phyloP scores from a whole-genome alignment of 164 flowering plant genomes.

The Piper betle region DNA sequence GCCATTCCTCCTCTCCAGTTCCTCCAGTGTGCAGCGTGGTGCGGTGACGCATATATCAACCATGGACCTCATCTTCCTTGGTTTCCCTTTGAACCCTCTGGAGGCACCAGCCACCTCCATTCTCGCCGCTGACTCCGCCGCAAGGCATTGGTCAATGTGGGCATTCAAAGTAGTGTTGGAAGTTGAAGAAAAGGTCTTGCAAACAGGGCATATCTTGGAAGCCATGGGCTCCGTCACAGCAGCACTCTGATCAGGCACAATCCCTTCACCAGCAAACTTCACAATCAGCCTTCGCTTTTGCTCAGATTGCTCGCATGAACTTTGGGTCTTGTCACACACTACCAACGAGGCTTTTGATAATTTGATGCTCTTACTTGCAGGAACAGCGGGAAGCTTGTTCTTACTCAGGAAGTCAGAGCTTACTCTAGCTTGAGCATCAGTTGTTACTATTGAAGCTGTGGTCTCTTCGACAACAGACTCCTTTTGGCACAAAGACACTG shows the following conservation, averaged over 20 bases:
- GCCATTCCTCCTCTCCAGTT: slow-evolving; percentile 85
- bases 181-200: slow-evolving; percentile 72
- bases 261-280: slow-evolving; percentile 26
- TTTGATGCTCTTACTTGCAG: not conserved
- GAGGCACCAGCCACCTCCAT: slow-evolving; percentile 23
- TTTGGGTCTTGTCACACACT: not conserved
- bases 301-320: slow-evolving; percentile 2
- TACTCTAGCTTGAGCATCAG: not conserved
- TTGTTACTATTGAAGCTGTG: not conserved
- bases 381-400: not conserved
- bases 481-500: not conserved
- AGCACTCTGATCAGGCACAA: slow-evolving; percentile 13
- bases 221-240: slow-evolving; percentile 46
- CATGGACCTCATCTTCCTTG: slow-evolving; percentile 54
- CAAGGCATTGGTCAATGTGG: slow-evolving; percentile 93
- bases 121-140: slow-evolving; percentile 40
- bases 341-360: not conserved
- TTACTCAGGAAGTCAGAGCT: not conserved
- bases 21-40: slow-evolving; percentile 58
- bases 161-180: slow-evolving; percentile 95
- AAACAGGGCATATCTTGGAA: slow-evolving; percentile 87
- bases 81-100: slow-evolving; percentile 45
- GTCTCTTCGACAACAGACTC: slow-evolving; percentile 3
- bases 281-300: slow-evolving; percentile 8
- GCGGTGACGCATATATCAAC: slow-evolving; percentile 65